These are phyloP conservation scores for Curvularia sp. DNA, from an alignment of 2,329 filamentous ascomycete genomes.

Conservation along the genomic window DNA sequence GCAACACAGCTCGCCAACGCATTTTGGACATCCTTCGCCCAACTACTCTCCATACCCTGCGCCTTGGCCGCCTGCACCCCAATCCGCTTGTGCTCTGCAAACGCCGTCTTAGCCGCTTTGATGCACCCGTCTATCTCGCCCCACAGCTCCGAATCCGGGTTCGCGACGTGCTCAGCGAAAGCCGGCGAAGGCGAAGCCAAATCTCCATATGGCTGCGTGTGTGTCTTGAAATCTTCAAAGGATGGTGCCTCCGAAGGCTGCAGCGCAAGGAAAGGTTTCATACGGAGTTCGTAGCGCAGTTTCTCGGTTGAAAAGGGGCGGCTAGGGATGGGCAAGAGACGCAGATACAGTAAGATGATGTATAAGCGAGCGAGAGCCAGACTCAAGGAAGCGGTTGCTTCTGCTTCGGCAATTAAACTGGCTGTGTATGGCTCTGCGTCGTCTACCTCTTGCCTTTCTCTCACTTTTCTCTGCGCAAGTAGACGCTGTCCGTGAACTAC, in stretches of 20 bases:
- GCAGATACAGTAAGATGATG: slow-evolving; percentile 66
- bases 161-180: slow-evolving; percentile 15
- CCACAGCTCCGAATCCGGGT: slow-evolving; percentile 30
- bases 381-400: slow-evolving; percentile 37
- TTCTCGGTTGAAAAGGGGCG: slow-evolving; percentile 71
- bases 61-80: slow-evolving; percentile 43
- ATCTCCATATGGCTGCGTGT: slow-evolving; percentile 42
- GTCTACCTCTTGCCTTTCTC: slow-evolving; percentile 23
- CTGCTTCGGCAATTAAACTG: slow-evolving; percentile 37
- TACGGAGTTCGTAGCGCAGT: slow-evolving; percentile 80
- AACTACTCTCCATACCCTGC: slow-evolving; percentile 48
- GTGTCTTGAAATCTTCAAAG: slow-evolving; percentile 65
- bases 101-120: slow-evolving; percentile 44
- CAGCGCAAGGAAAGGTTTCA: slow-evolving; percentile 80
- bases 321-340: slow-evolving; percentile 58
- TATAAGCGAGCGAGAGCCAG: slow-evolving; percentile 63
- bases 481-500: slow-evolving; percentile 10
- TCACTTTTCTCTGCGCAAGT: neutral
- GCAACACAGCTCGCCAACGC: slow-evolving; percentile 44
- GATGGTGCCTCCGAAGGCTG: slow-evolving; percentile 71
- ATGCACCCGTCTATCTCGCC: slow-evolving; percentile 38
- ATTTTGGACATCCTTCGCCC: slow-evolving; percentile 47
- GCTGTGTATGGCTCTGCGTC: slow-evolving; percentile 26
- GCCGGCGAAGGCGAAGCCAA: slow-evolving; percentile 11
- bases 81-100: slow-evolving; percentile 48